Conservation (phyloP, 192 early-diverging fungal genomes). For the Cetraspora pellucida region DNA sequence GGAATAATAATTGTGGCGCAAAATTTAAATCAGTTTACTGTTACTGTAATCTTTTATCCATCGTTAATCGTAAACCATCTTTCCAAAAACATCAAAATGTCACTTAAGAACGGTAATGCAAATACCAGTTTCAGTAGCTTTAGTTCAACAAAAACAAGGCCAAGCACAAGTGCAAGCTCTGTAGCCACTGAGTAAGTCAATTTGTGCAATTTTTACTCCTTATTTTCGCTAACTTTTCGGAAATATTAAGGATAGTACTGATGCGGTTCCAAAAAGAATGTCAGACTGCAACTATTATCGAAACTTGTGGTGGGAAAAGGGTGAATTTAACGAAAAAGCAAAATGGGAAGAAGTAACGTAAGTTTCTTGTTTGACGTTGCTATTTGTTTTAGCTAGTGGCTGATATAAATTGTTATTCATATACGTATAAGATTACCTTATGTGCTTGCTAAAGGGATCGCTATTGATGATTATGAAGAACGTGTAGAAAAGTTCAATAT, state of each 20-base stretch:
- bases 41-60: not conserved
- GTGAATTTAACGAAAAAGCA: slow-evolving; percentile 19
- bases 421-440: not conserved
- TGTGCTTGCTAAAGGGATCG: slow-evolving; percentile 8
- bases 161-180: slow-evolving; percentile 22
- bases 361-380: slow-evolving; percentile 8
- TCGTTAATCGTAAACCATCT: slow-evolving; percentile 4
- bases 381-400: not conserved
- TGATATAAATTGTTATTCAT: slow-evolving; percentile 23
- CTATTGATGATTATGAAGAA: slow-evolving; percentile 9
- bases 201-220: slow-evolving; percentile 18
- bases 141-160: slow-evolving; percentile 13
- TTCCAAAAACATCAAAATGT: slow-evolving; percentile 27
- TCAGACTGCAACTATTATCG: slow-evolving; percentile 6
- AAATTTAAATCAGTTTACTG: slow-evolving; percentile 17
- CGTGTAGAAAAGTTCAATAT: not conserved
- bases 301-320: slow-evolving; percentile 17
- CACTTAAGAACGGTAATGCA: slow-evolving; percentile 5
- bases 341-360: slow-evolving; percentile 24
- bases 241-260: slow-evolving; percentile 5
- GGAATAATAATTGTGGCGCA: slow-evolving; percentile 16
- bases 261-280: slow-evolving; percentile 18
- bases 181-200: slow-evolving; percentile 13
- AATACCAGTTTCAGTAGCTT: slow-evolving; percentile 17
- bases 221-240: slow-evolving; percentile 25